Evolutionary conservation across 2,329 filamentous ascomycete genomes (phyloP).

Genomic region (Westerdykella ornata): DNA sequence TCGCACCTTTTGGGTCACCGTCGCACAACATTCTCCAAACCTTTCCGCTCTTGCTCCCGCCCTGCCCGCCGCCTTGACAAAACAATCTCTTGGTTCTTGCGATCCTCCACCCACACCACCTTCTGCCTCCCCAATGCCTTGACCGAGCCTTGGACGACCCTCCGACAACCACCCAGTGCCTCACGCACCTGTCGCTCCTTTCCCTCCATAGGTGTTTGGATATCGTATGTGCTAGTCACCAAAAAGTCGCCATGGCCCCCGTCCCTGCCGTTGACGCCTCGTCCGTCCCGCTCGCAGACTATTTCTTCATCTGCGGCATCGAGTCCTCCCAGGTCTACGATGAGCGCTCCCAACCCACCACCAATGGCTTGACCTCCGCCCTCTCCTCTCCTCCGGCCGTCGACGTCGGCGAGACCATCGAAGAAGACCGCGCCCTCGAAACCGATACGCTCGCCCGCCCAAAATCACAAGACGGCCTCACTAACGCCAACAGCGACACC

Average conservation of each 20-base stretch:
- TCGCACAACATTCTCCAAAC: background rate
- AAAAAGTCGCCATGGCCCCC: slow-evolving; percentile 29
- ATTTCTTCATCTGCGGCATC: slow-evolving; percentile 58
- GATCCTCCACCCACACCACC: no score
- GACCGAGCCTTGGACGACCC: slow-evolving; percentile 20
- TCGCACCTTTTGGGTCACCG: background rate
- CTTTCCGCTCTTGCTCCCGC: no score
- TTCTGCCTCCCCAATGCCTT: slow-evolving; percentile 25
- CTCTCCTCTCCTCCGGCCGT: slow-evolving; percentile 23
- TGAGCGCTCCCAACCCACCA: slow-evolving; percentile 33
- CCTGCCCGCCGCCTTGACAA: no score
- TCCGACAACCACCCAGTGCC: slow-evolving; percentile 5
- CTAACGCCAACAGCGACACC: slow-evolving; percentile 36
- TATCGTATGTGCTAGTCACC: slow-evolving; percentile 21
- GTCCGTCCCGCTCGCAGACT: slow-evolving; percentile 55
- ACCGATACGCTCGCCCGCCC: slow-evolving; percentile 42
- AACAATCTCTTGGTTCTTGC: no score
- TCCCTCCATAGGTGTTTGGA: slow-evolving; percentile 18
- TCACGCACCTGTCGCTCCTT: slow-evolving; percentile 19
- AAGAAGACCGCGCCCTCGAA: slow-evolving; percentile 54
- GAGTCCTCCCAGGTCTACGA: slow-evolving; percentile 49
- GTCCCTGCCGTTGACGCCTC: slow-evolving; percentile 37
- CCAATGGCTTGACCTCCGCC: slow-evolving; percentile 21
- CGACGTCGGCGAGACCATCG: slow-evolving; percentile 51
- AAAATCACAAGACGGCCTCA: slow-evolving; percentile 40